Evolutionary conservation across 2,329 filamentous ascomycete species (phyloP), one percentile per base, ranked within the genome.

Genomic region (Neopestalotiopsis sp.): DNA sequence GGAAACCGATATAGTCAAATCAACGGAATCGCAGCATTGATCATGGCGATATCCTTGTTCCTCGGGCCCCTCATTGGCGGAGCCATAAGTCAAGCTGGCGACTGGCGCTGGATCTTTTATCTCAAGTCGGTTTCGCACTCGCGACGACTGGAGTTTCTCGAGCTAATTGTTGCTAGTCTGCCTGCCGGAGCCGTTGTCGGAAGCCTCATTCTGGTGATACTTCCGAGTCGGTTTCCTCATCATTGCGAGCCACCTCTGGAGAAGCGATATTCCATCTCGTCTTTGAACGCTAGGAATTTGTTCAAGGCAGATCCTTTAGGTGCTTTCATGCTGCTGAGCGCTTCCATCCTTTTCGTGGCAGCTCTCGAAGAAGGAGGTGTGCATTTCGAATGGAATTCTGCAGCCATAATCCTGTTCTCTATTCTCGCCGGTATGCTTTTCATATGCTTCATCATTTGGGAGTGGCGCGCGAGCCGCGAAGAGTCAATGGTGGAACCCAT

Each of bases 81-180:
- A 3, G 76, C 77, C 9, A 84, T 86, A 5, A 77, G 75, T 7
- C 78, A 81, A 60, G 71, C 78, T 12, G 76, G 78, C 0, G 81
- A 76, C 0, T 85, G 83, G 83, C 74, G 82, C 71, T 84, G 84
- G 84, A 81, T 85, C 2, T 85, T 85, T 70, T 79, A 81, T 49
- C 76, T 86, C 3, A 85, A 86, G 82, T 84, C 62, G 45, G 79
- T 75, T 5, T 2, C 42, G n/a, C 7, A 4, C 24, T 28, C 24
- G 24, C 24, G 24, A 28, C 24, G 24, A 28, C 24, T 28, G 24
- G 24, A 28, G 24, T 28, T 28, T 28, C 24, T 28, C 24, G 24
- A 28, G 24, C 24, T 28, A 28, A 28, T 28, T 28, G 3, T 28
- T 28, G 24, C 24, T 28, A 28, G 24, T 28, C 24, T 28, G 24